Evolutionary conservation across 2,329 filamentous ascomycete genomes (phyloP), one percentile per base, ranked within the genome.

Genomic region (Diplodia corticola): DNA sequence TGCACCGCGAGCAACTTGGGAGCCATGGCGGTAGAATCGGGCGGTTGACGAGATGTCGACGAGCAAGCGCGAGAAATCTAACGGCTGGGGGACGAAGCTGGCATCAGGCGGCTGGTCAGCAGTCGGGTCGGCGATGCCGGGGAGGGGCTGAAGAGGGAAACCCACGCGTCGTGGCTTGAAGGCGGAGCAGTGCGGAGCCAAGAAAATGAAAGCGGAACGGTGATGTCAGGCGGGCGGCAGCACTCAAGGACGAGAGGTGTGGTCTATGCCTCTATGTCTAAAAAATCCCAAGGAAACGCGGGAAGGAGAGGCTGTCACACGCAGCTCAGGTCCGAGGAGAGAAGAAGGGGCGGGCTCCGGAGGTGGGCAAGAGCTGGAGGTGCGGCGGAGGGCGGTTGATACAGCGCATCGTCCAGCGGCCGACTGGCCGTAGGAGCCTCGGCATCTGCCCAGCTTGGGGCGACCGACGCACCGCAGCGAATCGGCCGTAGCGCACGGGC

Each of bases 1-100:
- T 75, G 69, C 17, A 76, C 51, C 67, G 75, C 74, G 33, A 71
- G 68, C 49, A 65, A 35, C 20, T 30, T 60, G 20, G 73, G 72
- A 49, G 76, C 77, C 76, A 78, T 78, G 51, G 51, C 61, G 20
- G 48, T 60, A 20, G 48, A 30, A 20, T 37, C 15, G 44, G 40
- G 37, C 40, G 28, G 20, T 46, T 44, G 51, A 37, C 17, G 28
- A 48, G 54, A 22, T n/a, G 35, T 7, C 35, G 22, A n/a, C 24
- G 2, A 22, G 53, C 15, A 40, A 24, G 40, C 4, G 33, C 17
- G 51, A 6, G n/a, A n/a, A 15, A 48, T 48, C 49, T 40, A 46
- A 17, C 35, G 17, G 48, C n/a, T 33, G 35, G 48, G 26, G 50
- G 13, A 35, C 46, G 37, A 53, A 17, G 37, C 35, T 59, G 15